These are phyloP conservation scores for Paraphoma chrysanthemicola DNA, from an alignment of 2,329 filamentous ascomycete genomes.

Conservation along the genomic window DNA sequence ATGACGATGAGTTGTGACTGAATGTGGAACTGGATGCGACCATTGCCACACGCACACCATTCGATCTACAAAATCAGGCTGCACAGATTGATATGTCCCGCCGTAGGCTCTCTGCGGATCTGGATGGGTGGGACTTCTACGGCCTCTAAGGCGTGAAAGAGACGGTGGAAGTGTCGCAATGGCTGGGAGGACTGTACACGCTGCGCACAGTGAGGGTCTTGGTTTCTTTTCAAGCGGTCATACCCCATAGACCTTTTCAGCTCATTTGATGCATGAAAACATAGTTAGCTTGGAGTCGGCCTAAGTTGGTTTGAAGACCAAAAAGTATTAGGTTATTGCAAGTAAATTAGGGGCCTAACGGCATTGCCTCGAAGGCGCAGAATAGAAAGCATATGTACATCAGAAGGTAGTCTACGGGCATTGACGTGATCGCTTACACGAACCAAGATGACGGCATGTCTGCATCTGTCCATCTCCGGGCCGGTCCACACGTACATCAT, in stretches of 20 bases:
- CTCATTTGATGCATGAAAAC: slow-evolving; percentile 31
- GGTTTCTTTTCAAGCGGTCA: slow-evolving; percentile 25
- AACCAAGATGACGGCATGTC: slow-evolving; percentile 3
- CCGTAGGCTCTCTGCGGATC: slow-evolving; percentile 29
- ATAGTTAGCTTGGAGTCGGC: slow-evolving; percentile 28
- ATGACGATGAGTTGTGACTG: slow-evolving; percentile 84
- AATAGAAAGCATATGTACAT: slow-evolving; percentile 30
- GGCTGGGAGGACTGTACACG: slow-evolving; percentile 14
- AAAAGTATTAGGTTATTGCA: slow-evolving; percentile 38
- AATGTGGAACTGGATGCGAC: slow-evolving; percentile 48
- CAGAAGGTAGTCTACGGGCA: not conserved
- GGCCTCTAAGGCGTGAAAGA: slow-evolving; percentile 51
- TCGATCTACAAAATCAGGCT: slow-evolving; percentile 27
- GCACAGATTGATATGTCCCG: slow-evolving; percentile 16
- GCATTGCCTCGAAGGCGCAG: slow-evolving; percentile 14
- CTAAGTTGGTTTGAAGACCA: slow-evolving; percentile 30
- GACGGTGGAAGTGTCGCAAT: slow-evolving; percentile 10
- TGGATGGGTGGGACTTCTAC: slow-evolving; percentile 73
- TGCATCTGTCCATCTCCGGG: slow-evolving; percentile 8
- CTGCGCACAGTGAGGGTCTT: slow-evolving; percentile 17
- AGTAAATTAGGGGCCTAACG: slow-evolving; percentile 31
- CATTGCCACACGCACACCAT: slow-evolving; percentile 48
- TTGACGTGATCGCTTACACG: not conserved
- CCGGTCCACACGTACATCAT: slow-evolving; percentile 14
- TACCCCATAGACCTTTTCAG: slow-evolving; percentile 32